A percentile compares a stretch with the other conserved stretches of the same genome.
phyloP scores from a whole-genome alignment of 805 yeast species.

The Ogataea wickerhamii region DNA sequence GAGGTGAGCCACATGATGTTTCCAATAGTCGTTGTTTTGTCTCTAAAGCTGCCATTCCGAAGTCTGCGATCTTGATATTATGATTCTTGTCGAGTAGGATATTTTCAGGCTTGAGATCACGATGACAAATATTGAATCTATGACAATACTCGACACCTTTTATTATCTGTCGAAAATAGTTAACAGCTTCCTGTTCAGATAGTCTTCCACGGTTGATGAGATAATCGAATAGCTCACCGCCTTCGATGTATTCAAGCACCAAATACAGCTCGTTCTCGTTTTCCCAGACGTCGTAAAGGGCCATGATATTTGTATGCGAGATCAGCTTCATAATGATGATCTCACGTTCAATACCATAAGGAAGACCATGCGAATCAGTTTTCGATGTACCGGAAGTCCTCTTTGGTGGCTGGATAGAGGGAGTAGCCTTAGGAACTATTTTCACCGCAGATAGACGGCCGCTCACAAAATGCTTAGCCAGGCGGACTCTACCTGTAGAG shows the following conservation, averaged over 20 bases:
- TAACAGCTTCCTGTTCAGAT: constrained; percentile 69
- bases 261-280: constrained; percentile 82
- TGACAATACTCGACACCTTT: constrained; percentile 80
- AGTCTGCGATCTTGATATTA: constrained; percentile 77
- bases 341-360: constrained; percentile 96
- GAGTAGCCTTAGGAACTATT: constrained; percentile 62
- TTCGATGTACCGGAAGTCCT: constrained; percentile 24
- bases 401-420: constrained; percentile 17
- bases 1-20: constrained; percentile 86
- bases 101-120: constrained; percentile 83
- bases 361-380: constrained; percentile 50
- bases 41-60: constrained; percentile 88
- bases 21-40: constrained; percentile 65
- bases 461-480: constrained; percentile 64
- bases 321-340: constrained; percentile 95
- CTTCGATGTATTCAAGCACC: constrained; percentile 79
- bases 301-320: constrained; percentile 90
- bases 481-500: constrained; percentile 74
- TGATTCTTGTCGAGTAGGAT: constrained; percentile 60
- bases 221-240: constrained; percentile 81
- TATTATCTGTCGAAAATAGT: constrained; percentile 72
- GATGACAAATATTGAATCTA: constrained; percentile 73
- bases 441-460: constrained; percentile 83
- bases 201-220: constrained; percentile 68
- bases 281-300: constrained; percentile 97